Percentiles rank a stretch among this genome's conserved stretches.
Evolutionary conservation across 2,329 filamentous ascomycete species (phyloP).

Genomic region (Ceratocystiopsis sp.): DNA sequence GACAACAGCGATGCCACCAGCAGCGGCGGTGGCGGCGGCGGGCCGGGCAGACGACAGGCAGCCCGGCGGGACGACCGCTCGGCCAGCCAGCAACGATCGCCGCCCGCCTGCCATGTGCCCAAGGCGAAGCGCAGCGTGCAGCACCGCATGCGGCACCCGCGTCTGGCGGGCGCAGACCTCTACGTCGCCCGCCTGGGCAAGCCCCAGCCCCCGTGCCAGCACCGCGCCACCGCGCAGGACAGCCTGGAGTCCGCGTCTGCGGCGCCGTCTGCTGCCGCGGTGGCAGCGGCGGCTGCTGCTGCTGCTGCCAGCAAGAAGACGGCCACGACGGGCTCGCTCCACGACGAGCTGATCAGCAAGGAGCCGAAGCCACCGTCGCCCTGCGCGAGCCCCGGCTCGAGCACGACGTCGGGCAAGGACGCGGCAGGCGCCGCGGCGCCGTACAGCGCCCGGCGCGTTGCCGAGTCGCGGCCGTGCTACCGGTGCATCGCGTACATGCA

Average conservation of each 20-base stretch:
- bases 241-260: too few species aligned
- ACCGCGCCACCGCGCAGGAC: too few species aligned
- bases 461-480: conserved; percentile 31
- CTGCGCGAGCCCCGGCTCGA: conserved; percentile 2
- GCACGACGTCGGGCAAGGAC: not conserved
- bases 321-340: conserved; percentile 20
- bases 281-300: not conserved
- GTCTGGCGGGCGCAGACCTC: conserved; percentile 30
- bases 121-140: not conserved
- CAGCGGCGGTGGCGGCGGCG: not conserved
- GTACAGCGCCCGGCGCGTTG: conserved; percentile 7
- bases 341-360: conserved; percentile 26
- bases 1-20: not conserved
- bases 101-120: not conserved
- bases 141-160: conserved; percentile 15
- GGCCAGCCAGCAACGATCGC: not conserved
- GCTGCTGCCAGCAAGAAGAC: conserved; percentile 1
- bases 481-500: conserved; percentile 34
- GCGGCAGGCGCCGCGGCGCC: not conserved
- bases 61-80: not conserved
- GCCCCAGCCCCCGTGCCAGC: not conserved
- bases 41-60: not conserved
- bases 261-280: too few species aligned
- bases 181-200: conserved; percentile 29
- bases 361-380: not conserved